These are phyloP conservation scores for Juglanconis oblonga DNA, from an alignment of 2,329 filamentous ascomycete species.

Conservation along the genomic window DNA sequence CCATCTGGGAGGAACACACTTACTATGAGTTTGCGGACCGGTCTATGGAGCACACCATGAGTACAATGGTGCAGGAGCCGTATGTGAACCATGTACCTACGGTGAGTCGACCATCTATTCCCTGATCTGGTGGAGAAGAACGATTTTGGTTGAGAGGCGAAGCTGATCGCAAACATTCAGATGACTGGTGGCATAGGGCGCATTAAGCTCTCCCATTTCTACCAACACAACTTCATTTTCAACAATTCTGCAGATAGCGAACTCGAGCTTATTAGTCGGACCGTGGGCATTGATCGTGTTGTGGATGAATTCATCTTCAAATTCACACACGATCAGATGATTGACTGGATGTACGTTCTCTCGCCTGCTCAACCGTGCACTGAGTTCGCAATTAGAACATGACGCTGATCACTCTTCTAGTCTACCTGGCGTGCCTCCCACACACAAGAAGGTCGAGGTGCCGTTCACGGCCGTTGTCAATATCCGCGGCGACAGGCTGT, in stretches of 20 bases:
- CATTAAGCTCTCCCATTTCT: constrained; percentile 61
- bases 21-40: constrained; percentile 67
- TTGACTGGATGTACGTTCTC: constrained; percentile 65
- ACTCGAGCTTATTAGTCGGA: constrained; percentile 69
- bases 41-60: constrained; percentile 69
- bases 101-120: constrained; percentile 33
- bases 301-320: constrained; percentile 68
- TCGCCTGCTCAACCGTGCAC: background rate
- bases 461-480: constrained; percentile 66
- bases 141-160: background rate
- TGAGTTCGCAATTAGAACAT: background rate
- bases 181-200: constrained; percentile 69
- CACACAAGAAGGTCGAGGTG: constrained; percentile 51
- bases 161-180: constrained; percentile 24
- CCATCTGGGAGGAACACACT: constrained; percentile 77
- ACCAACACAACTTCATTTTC: constrained; percentile 72
- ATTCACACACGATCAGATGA: constrained; percentile 59
- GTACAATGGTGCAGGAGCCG: constrained; percentile 32
- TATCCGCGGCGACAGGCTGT: constrained; percentile 64
- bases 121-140: background rate
- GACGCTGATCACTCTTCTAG: constrained; percentile 21
- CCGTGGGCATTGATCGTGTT: constrained; percentile 68
- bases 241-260: constrained; percentile 65
- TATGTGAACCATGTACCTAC: constrained; percentile 75
- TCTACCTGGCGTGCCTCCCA: constrained; percentile 55